Base-by-base conservation (phyloP, 345 rosid species). In the Cardamine occulta region DNA sequence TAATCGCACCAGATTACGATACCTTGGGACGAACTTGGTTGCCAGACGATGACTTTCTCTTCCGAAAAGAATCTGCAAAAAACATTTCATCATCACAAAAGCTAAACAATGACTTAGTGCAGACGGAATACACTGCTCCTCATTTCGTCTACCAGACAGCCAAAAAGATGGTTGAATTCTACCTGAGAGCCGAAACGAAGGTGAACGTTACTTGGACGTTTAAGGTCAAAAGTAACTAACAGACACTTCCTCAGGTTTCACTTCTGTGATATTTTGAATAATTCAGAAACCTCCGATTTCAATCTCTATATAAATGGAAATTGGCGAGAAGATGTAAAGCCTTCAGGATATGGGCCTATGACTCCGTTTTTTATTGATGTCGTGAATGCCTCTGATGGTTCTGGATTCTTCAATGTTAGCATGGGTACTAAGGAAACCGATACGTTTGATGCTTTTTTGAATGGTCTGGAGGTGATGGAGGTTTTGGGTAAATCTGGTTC, bases 391-490 rank as follows among this genome's bases (percentile, higher is more conserved):
- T 80, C 95, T 10, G 91, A 67, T 37, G 80, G 72, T 81, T 87
- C 91, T 82, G 83, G 83, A 0, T 68, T 84, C 17, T 82, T 93
- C 14, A 85, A 89, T 23, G 84, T 88, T 21, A 75, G 81, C 26
- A 6, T 88, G 13, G 31, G 72, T 17, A 28, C 39, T 4, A 48
- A 66, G 14, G 77, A 82, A 0, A 28, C 70, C 1, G 1, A 11
- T 1, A 61, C 72, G 2, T 80, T 85, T 57, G 40, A 9, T 7
- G 93, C 84, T 4, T 84, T 87, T 70, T 82, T 91, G 1, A 91
- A 88, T 35, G 97, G 97, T 56, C 24, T 88, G 8, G 97, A 91
- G 79, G 53, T 93, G 31, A 82, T 91, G 42, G 89, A 89, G 88
- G 80, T 88, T 39, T 65, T 89, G 71, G 81, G 84, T 74, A 79